phyloP scores from a whole-genome alignment of 2,329 filamentous ascomycete genomes.

The Bipolaris cookei region DNA sequence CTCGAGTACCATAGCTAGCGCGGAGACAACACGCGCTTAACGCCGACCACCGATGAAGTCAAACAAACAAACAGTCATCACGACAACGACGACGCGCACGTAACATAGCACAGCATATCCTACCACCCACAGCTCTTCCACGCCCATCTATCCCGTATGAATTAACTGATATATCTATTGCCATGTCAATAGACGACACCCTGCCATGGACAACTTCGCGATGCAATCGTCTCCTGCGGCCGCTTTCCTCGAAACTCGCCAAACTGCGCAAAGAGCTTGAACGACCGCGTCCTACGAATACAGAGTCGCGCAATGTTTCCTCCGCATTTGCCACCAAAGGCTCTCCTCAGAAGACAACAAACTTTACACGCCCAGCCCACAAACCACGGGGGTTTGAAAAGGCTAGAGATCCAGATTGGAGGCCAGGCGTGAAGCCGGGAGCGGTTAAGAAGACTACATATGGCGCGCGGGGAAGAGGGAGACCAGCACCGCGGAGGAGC shows the following conservation, averaged over 20 bases:
- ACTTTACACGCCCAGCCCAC: conserved; percentile 34
- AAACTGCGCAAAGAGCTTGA: conserved; percentile 48
- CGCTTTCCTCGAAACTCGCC: conserved; percentile 50
- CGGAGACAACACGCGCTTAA: conserved; percentile 11
- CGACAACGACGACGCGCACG: conserved; percentile 9
- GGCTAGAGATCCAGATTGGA: conserved; percentile 47
- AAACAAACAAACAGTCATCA: conserved; percentile 22
- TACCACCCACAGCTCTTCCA: neutral
- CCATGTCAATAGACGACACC: conserved; percentile 41
- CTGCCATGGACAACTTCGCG: conserved; percentile 52
- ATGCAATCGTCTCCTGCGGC: conserved; percentile 53
- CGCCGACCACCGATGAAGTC: conserved; percentile 30
- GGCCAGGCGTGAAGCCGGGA: conserved; percentile 33
- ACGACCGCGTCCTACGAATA: conserved; percentile 23
- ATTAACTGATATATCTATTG: conserved; percentile 28
- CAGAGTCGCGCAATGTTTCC: conserved; percentile 31
- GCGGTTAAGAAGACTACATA: conserved; percentile 45
- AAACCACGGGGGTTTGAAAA: conserved; percentile 46
- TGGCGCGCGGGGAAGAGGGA: conserved; percentile 35
- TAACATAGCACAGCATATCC: conserved; percentile 15
- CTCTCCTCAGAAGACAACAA: conserved; percentile 35
- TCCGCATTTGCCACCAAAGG: conserved; percentile 34
- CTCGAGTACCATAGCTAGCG: neutral
- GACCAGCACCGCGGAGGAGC: conserved; percentile 10
- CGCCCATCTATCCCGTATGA: conserved; percentile 17